phyloP scores from a whole-genome alignment of 2,329 filamentous ascomycete species.

The Colletotrichum truncatum region DNA sequence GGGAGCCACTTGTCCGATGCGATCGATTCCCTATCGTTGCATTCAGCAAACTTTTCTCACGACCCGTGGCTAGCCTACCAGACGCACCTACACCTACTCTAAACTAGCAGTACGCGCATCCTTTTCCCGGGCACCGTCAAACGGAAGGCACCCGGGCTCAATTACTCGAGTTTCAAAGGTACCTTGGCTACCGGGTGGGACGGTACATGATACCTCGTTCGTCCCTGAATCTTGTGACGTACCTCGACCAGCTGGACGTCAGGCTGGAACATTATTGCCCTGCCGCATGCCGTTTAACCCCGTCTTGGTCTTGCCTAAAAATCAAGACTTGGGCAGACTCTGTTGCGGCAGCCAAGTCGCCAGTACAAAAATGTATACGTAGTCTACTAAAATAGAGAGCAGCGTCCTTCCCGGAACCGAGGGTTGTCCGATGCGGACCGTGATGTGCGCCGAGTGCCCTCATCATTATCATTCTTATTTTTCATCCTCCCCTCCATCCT shows the following conservation, averaged over 20 bases:
- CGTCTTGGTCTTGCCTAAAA: constrained; percentile 2
- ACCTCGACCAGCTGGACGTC: not conserved
- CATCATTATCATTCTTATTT: constrained; percentile 22
- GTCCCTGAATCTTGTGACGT: not conserved
- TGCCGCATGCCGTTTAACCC: constrained; percentile 3
- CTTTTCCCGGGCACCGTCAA: too few species aligned
- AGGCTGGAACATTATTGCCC: not conserved
- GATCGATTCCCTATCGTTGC: constrained; percentile 1
- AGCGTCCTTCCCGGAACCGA: constrained; percentile 1
- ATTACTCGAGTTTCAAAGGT: too few species aligned
- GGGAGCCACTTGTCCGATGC: not conserved
- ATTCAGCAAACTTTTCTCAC: constrained; percentile 7
- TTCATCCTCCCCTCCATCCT: not conserved
- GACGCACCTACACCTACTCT: not conserved
- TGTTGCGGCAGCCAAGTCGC: not conserved
- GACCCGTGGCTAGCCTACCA: not conserved
- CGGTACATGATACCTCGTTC: constrained; percentile 1
- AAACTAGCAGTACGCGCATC: too few species aligned
- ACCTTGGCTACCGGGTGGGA: too few species aligned
- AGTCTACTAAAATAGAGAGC: too few species aligned
- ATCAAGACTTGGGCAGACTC: not conserved
- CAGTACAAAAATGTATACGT: constrained; percentile 1
- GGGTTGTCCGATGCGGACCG: not conserved
- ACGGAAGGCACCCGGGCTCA: too few species aligned
- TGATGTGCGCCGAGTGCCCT: constrained; percentile 1